Evolutionary conservation across 441 rosid genomes (phyloP).

Genomic region (Gossypium gossypioides): DNA sequence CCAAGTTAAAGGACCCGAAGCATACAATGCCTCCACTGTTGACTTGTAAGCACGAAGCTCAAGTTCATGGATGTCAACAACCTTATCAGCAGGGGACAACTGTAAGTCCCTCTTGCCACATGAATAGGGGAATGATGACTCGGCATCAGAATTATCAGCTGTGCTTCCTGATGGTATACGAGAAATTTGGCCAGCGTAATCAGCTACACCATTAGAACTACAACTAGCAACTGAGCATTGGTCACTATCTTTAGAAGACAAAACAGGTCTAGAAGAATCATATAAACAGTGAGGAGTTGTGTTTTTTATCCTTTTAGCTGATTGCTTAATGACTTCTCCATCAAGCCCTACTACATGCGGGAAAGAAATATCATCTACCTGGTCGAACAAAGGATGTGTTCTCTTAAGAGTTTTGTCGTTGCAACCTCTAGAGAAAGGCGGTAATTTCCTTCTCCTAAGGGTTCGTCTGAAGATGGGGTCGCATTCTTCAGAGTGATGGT

Average conservation of each 20-base stretch:
- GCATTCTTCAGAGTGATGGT: background rate
- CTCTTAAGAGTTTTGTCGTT: background rate
- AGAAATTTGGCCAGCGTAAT: background rate
- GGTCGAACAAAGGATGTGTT: background rate
- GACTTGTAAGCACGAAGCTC: slow-evolving; percentile 28
- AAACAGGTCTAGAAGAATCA: slow-evolving; percentile 17
- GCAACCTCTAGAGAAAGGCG: background rate
- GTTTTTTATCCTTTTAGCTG: slow-evolving; percentile 1
- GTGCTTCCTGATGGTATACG: slow-evolving; percentile 12
- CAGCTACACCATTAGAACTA: slow-evolving; percentile 6
- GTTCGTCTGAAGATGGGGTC: background rate
- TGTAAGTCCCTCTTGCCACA: background rate
- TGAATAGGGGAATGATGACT: slow-evolving; percentile 19
- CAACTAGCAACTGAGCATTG: slow-evolving; percentile 26
- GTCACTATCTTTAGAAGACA: slow-evolving; percentile 18
- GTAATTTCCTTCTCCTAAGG: slow-evolving; percentile 14
- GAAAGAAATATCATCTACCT: slow-evolving; percentile 12
- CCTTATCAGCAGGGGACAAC: background rate
- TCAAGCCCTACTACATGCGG: background rate
- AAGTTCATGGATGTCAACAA: slow-evolving; percentile 19
- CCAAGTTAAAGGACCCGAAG: slow-evolving; percentile 34
- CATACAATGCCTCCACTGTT: slow-evolving; percentile 26
- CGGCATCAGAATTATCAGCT: slow-evolving; percentile 13
- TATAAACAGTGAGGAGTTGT: slow-evolving; percentile 1
- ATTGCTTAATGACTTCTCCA: slow-evolving; percentile 4